Evolutionary conservation across 495 filamentous ascomycete genomes (phyloP).

Genomic region (Penicillium canescens): DNA sequence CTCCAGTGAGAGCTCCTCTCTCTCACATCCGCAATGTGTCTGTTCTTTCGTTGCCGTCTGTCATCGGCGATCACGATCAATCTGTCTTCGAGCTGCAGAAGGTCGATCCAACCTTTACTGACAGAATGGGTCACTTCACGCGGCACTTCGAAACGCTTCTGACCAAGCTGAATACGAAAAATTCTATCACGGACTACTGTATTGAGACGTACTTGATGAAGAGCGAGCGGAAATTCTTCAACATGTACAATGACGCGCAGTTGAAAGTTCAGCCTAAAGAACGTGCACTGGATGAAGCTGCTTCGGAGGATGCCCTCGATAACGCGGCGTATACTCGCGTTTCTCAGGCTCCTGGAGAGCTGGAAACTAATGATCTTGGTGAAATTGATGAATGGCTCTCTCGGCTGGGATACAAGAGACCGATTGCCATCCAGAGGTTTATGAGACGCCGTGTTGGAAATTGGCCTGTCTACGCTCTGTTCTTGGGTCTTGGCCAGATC

Average conservation of each 20-base stretch:
- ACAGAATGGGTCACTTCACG: conserved; percentile 58
- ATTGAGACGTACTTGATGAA: conserved; percentile 63
- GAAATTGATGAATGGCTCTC: conserved; percentile 55
- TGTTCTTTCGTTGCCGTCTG: conserved; percentile 18
- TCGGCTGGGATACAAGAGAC: conserved; percentile 27
- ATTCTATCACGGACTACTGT: conserved; percentile 55
- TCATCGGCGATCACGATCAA: conserved; percentile 14
- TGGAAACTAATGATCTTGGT: conserved; percentile 6
- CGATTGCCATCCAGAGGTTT: conserved; percentile 27
- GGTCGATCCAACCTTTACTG: conserved; percentile 70
- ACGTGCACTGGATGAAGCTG: conserved; percentile 6
- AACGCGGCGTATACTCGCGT: not conserved
- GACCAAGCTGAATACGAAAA: conserved; percentile 47
- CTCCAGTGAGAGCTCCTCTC: conserved; percentile 8
- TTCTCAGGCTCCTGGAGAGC: not conserved
- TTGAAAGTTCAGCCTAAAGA: conserved; percentile 25
- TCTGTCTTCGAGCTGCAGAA: conserved; percentile 56
- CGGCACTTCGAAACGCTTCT: conserved; percentile 56
- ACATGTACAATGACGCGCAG: conserved; percentile 56
- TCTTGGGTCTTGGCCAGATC: conserved; percentile 66
- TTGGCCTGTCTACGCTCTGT: conserved; percentile 67
- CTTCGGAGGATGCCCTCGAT: not conserved
- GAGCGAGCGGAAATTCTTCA: conserved; percentile 67
- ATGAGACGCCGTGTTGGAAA: conserved; percentile 38
- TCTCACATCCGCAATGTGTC: conserved; percentile 13